Conservation (phyloP, 495 filamentous ascomycete genomes). For the Talaromyces liani region DNA sequence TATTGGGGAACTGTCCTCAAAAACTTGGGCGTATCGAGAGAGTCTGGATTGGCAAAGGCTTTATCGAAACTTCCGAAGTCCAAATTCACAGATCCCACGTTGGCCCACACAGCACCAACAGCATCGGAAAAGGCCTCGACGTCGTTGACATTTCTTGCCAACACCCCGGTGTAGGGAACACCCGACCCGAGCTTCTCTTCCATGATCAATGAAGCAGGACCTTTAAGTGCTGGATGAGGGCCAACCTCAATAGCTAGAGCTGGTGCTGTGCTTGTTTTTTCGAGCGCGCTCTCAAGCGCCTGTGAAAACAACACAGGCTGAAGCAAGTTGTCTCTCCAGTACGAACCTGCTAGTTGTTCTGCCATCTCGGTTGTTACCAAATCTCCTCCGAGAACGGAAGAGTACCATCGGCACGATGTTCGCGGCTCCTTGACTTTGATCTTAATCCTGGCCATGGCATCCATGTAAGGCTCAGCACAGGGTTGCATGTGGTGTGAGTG, state of each 20-base stretch:
- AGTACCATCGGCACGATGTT: constrained; percentile 8
- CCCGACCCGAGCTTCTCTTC: constrained; percentile 12
- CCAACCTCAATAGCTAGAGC: constrained; percentile 45
- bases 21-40: background rate
- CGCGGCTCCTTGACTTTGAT: constrained; percentile 29
- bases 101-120: constrained; percentile 43
- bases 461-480: constrained; percentile 13
- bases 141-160: background rate
- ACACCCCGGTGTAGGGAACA: background rate
- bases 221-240: constrained; percentile 47
- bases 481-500: constrained; percentile 31
- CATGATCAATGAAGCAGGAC: constrained; percentile 36
- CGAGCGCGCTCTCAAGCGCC: constrained; percentile 35
- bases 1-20: background rate
- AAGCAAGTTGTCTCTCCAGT: constrained; percentile 57
- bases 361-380: constrained; percentile 6
- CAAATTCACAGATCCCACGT: constrained; percentile 17
- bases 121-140: constrained; percentile 35
- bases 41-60: background rate
- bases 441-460: background rate
- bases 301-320: constrained; percentile 49
- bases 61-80: constrained; percentile 17
- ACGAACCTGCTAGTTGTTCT: constrained; percentile 22
- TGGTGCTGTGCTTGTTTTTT: constrained; percentile 20
- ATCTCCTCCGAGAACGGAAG: background rate